Base-by-base conservation (phyloP, 179 eudicot species). In the Beta lomatogona region DNA sequence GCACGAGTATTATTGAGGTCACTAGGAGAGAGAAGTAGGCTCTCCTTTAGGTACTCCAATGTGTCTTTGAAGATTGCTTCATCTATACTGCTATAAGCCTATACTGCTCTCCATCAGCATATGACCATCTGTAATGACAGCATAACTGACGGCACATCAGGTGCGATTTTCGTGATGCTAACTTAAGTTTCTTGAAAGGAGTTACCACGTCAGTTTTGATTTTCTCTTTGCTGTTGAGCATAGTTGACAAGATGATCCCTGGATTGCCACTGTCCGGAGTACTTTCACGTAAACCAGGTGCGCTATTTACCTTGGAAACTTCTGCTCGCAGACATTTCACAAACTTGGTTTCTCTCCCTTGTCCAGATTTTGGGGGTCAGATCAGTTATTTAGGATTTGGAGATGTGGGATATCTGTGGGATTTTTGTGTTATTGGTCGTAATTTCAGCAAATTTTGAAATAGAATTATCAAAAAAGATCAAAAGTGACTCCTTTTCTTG, bases 201-300 rank as follows among this genome's bases (percentile, higher is more conserved):
- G 11, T 21, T 11, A 18, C 28, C 46, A 53, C 4, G 2, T 12
- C 31, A 63, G 28, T 25, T 44, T 50, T 75, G 68, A 44, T 81
- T 66, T 75, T 54, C 19, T n/a, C 65, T 52, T n/a, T 36, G 41
- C 41, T 53, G 71, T 69, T 66, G 68, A 21, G 75, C 66, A 16
- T 71, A 18, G 36, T 74, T 55, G 73, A 74, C 41, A 64, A 58
- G 45, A 44, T 7, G 78, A 1, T 53, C 16, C 63, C 59, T 54
- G 75, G 75, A 81, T 44, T 75, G 3, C 52, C 71, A 18, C n/a
- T 45, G 18, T 22, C 74, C 52, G 45, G 60, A 73, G 57, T 19
- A 50, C 11, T 45, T 52, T 73, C 50, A 9, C 63, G 18, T 4
- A 31, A 54, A 53, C 57, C 86, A 80, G 83, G 81, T 83, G 61